Conservation (phyloP, 345 rosid species). For the Laguncularia racemosa region DNA sequence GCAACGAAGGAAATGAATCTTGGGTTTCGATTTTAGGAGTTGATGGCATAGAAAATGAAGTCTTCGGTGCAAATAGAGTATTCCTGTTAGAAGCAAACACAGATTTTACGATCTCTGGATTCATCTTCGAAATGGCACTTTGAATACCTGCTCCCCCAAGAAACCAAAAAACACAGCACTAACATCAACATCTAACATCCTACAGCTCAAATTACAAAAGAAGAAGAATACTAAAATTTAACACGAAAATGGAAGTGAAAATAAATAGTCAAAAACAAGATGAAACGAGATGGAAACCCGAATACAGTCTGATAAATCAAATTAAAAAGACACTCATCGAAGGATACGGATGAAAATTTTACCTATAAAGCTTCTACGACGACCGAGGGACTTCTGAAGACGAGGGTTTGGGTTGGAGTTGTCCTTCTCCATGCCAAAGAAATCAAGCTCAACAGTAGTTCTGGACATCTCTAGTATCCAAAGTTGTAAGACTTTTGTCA, state of each 20-base stretch:
- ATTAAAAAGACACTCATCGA: neutral
- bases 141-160: slow-evolving; percentile 53
- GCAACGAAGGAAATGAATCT: slow-evolving; percentile 20
- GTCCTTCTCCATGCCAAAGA: slow-evolving; percentile 52
- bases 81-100: slow-evolving; percentile 61
- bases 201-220: neutral
- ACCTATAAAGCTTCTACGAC: slow-evolving; percentile 80
- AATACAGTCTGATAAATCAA: neutral
- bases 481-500: no score
- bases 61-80: slow-evolving; percentile 13
- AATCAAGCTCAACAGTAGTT: slow-evolving; percentile 57
- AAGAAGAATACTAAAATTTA: no score
- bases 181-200: no score
- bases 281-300: neutral
- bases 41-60: slow-evolving; percentile 33
- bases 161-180: neutral
- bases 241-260: no score
- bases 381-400: slow-evolving; percentile 40
- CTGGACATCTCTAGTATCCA: slow-evolving; percentile 28
- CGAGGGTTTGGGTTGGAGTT: slow-evolving; percentile 22
- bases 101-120: slow-evolving; percentile 66
- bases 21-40: slow-evolving; percentile 35
- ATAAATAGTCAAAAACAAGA: no score
- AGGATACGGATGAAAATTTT: neutral
- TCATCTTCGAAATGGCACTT: slow-evolving; percentile 74